A percentile compares a stretch with the other conserved stretches of the same genome.
phyloP scores from a whole-genome alignment of 2,329 filamentous ascomycete genomes.

The Thielaviopsis populi region DNA sequence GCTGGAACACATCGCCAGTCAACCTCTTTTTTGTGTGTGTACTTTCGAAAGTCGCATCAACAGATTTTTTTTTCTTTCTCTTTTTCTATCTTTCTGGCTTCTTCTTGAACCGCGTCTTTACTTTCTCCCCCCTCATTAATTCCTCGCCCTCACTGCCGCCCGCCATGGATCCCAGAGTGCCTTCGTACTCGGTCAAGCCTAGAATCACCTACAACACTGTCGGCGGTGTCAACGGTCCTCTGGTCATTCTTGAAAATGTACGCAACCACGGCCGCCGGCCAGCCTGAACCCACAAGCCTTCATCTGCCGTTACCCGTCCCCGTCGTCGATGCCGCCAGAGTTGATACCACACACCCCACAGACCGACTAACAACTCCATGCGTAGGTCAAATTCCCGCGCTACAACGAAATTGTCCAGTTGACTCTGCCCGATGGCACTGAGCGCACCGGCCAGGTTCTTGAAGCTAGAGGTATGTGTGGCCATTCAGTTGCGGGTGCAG shows the following conservation, averaged over 20 bases:
- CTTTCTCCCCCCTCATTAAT: background rate
- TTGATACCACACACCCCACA: too few species aligned
- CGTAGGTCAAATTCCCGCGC: constrained; percentile 88
- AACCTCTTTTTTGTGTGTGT: too few species aligned
- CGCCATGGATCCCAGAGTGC: constrained; percentile 37
- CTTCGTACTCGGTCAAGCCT: constrained; percentile 44
- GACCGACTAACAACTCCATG: constrained; percentile 10
- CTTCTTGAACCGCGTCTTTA: background rate
- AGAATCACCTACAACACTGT: constrained; percentile 92
- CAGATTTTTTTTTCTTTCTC: too few species aligned
- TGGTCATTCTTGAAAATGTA: constrained; percentile 96
- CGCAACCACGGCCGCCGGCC: background rate
- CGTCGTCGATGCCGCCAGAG: background rate
- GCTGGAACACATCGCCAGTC: too few species aligned
- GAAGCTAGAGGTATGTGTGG: constrained; percentile 75
- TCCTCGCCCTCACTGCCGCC: background rate
- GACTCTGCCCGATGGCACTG: constrained; percentile 87
- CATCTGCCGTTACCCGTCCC: too few species aligned
- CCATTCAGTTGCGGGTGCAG: background rate
- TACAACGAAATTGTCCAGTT: constrained; percentile 97
- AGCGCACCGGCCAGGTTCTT: constrained; percentile 86
- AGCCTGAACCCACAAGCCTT: background rate
- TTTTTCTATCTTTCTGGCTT: background rate
- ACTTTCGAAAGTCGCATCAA: too few species aligned
- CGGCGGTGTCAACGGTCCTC: constrained; percentile 89